phyloP scores from a whole-genome alignment of 176 grass and related monocot species.

The Bothriochloa decipiens region DNA sequence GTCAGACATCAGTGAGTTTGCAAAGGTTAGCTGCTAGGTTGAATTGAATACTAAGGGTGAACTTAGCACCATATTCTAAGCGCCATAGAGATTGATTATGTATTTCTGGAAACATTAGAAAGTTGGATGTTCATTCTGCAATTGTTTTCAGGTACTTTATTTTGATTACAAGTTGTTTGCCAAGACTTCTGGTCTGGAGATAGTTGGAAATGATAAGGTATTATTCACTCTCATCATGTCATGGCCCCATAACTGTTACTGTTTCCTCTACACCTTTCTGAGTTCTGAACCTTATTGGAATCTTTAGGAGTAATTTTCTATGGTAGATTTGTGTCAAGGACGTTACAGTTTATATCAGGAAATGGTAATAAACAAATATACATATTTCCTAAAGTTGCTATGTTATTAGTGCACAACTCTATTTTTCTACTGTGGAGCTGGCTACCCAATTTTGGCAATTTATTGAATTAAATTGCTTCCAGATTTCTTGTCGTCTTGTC shows the following conservation, averaged over 20 bases:
- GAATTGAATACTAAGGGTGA: background rate
- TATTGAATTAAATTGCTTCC: background rate
- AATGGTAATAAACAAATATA: background rate
- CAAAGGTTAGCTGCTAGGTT: constrained; percentile 67
- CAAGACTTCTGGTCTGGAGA: constrained; percentile 41
- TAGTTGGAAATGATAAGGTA: constrained; percentile 64
- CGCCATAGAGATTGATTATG: background rate
- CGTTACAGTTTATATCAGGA: background rate
- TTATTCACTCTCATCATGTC: background rate
- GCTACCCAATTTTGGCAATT: background rate
- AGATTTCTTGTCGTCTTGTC: background rate
- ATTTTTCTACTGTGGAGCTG: background rate
- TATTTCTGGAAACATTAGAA: background rate
- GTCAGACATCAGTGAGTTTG: constrained; percentile 72
- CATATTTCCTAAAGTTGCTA: background rate
- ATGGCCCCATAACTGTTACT: background rate
- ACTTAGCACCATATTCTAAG: background rate
- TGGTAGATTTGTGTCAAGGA: background rate
- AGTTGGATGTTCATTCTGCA: constrained; percentile 12
- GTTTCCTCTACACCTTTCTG: background rate
- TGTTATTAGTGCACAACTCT: background rate
- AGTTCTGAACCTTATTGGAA: background rate
- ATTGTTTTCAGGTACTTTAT: constrained; percentile 60
- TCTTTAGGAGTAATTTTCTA: background rate
- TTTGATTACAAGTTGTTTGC: constrained; percentile 84